These are phyloP conservation scores for Debaryomyces prosopidis DNA, from an alignment of 805 yeast species.

Conservation along the genomic window DNA sequence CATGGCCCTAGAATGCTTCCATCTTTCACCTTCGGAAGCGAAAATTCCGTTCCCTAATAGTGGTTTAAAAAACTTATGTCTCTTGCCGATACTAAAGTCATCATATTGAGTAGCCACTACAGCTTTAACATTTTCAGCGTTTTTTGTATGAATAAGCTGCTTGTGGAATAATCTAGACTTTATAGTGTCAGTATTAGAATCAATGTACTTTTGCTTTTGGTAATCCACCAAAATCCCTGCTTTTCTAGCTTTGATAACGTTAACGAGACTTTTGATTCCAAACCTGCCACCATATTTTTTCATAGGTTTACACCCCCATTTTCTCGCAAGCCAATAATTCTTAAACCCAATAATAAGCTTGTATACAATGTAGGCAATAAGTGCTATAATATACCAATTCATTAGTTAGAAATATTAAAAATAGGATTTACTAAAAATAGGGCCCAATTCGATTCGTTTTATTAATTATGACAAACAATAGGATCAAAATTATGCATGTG, in stretches of 20 bases:
- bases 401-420: background rate
- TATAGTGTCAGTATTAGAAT: constrained; percentile 1
- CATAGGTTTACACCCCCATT: background rate
- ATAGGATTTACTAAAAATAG: no score
- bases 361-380: background rate
- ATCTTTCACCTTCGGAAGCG: constrained; percentile 19
- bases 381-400: background rate
- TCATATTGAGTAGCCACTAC: constrained; percentile 21
- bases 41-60: constrained; percentile 22
- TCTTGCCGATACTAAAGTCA: constrained; percentile 18
- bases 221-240: background rate
- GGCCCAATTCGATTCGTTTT: no score
- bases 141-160: constrained; percentile 10
- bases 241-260: background rate
- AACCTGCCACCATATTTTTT: constrained; percentile 3
- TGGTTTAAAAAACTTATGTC: constrained; percentile 15
- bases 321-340: background rate
- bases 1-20: constrained; percentile 23
- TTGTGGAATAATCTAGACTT: background rate
- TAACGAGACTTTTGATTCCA: background rate
- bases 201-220: background rate
- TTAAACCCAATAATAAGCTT: background rate
- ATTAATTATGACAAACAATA: no score
- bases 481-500: no score
- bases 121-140: constrained; percentile 23